Percentiles rank a stretch among this genome's conserved stretches.
phyloP scores from a whole-genome alignment of 768 basidiomycete species.

The Butyriboletus loyo region DNA sequence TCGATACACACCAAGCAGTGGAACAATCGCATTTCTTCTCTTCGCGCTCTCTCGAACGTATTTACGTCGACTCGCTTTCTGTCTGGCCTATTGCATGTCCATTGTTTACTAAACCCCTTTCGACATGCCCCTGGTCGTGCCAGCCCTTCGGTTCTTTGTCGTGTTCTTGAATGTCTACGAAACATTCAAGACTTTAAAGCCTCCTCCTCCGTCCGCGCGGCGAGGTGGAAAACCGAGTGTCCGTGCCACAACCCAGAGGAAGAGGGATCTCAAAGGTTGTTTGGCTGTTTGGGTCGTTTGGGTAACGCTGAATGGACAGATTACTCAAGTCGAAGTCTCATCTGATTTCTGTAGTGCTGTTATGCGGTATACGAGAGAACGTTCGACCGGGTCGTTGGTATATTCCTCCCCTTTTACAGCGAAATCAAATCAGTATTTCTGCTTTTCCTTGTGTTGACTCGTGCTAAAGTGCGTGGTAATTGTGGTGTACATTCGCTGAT shows the following conservation, averaged over 20 bases:
- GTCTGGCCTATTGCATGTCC: slow-evolving; percentile 5
- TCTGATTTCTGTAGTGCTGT: slow-evolving; percentile 49
- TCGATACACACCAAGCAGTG: slow-evolving; percentile 14
- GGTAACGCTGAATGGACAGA: slow-evolving; percentile 44
- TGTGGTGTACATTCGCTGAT: slow-evolving; percentile 1
- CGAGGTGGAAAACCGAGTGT: slow-evolving; percentile 58
- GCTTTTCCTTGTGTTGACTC: slow-evolving; percentile 71
- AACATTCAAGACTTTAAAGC: slow-evolving; percentile 79
- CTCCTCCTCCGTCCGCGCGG: slow-evolving; percentile 50
- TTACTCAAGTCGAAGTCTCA: slow-evolving; percentile 10
- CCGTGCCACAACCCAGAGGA: slow-evolving; percentile 69
- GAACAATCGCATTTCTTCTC: slow-evolving; percentile 6
- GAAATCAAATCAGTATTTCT: slow-evolving; percentile 74
- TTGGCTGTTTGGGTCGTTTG: slow-evolving; percentile 84
- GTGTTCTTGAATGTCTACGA: slow-evolving; percentile 80
- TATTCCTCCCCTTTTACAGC: slow-evolving; percentile 81
- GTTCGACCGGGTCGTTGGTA: slow-evolving; percentile 58
- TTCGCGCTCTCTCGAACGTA: not conserved
- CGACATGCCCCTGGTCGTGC: slow-evolving; percentile 66
- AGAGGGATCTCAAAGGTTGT: slow-evolving; percentile 83
- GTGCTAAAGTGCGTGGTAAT: slow-evolving; percentile 57
- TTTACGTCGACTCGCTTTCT: not conserved
- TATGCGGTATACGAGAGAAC: slow-evolving; percentile 65
- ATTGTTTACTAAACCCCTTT: slow-evolving; percentile 4
- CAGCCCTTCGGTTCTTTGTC: slow-evolving; percentile 63